Evolutionary conservation across 1,139 yeast species (phyloP).

Genomic region (Pichia sp.): DNA sequence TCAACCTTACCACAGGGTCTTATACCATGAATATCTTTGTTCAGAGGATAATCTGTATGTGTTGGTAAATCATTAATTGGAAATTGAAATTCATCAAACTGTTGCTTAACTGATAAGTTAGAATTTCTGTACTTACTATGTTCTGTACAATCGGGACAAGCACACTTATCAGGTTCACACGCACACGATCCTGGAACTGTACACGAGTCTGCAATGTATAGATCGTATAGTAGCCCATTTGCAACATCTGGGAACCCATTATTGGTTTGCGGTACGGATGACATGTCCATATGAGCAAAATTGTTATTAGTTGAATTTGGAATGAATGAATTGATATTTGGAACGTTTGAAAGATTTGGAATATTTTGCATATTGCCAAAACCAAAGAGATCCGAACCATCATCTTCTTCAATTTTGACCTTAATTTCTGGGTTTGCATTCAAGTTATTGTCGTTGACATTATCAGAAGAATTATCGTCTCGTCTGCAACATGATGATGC

Average conservation of each 20-base stretch:
- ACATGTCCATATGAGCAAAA: background rate
- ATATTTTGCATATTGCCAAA: background rate
- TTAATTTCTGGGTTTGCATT: background rate
- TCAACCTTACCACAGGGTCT: slow-evolving; percentile 18
- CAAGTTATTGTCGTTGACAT: too few species aligned
- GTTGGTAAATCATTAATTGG: slow-evolving; percentile 7
- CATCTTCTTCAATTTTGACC: background rate
- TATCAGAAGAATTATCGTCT: too few species aligned
- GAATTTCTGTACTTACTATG: slow-evolving; percentile 35
- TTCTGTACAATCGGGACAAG: slow-evolving; percentile 47
- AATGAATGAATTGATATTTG: too few species aligned
- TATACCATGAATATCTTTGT: slow-evolving; percentile 2
- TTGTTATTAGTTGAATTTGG: background rate
- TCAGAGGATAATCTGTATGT: background rate
- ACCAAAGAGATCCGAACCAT: background rate
- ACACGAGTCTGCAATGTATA: slow-evolving; percentile 37
- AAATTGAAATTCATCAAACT: slow-evolving; percentile 18
- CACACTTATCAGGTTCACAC: slow-evolving; percentile 45
- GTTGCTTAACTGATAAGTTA: slow-evolving; percentile 16
- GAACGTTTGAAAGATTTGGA: background rate
- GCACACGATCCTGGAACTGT: slow-evolving; percentile 50
- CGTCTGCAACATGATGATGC: background rate
- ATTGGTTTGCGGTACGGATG: background rate
- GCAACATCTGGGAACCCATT: background rate
- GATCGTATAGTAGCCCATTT: slow-evolving; percentile 25